A percentile compares a stretch with the other conserved stretches of the same genome.
Evolutionary conservation across 2,329 filamentous ascomycete species (phyloP).

Genomic region (Calonectria honghensis): DNA sequence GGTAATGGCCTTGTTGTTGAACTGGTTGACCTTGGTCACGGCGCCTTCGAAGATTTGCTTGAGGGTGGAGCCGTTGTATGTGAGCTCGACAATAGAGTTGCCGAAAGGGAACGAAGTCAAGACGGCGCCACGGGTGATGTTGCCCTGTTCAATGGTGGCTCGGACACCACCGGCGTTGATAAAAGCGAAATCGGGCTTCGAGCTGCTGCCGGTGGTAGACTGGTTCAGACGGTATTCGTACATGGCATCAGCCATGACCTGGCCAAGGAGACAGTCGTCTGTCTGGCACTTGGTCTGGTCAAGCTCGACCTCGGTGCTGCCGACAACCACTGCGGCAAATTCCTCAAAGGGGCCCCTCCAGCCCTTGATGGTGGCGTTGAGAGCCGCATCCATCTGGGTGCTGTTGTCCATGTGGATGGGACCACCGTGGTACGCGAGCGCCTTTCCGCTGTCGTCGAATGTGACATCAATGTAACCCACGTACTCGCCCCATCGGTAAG

Average conservation of each 20-base stretch:
- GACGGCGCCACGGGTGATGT: constrained; percentile 78
- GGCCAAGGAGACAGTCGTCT: constrained; percentile 75
- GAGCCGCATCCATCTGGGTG: constrained; percentile 72
- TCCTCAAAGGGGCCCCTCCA: constrained; percentile 78
- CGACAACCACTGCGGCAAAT: constrained; percentile 75
- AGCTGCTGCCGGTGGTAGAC: constrained; percentile 57
- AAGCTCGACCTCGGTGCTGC: constrained; percentile 71
- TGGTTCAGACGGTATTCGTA: constrained; percentile 74
- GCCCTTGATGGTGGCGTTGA: constrained; percentile 74
- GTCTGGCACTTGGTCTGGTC: constrained; percentile 76
- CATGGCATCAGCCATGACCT: constrained; percentile 76
- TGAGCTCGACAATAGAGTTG: constrained; percentile 77
- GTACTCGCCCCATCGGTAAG: constrained; percentile 82
- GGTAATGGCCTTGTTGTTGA: constrained; percentile 71
- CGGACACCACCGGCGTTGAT: constrained; percentile 80
- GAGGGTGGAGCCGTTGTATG: constrained; percentile 71
- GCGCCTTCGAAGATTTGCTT: constrained; percentile 77
- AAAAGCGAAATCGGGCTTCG: constrained; percentile 72
- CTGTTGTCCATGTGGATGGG: constrained; percentile 79
- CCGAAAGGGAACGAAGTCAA: constrained; percentile 80
- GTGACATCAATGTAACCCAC: constrained; percentile 80
- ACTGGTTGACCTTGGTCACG: constrained; percentile 72
- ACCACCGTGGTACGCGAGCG: constrained; percentile 77
- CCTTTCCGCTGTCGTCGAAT: constrained; percentile 76
- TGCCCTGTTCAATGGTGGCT: constrained; percentile 76